Evolutionary conservation across 164 flowering plant genomes (phyloP), one percentile per base, ranked within the genome.

Genomic region (Magnolia kwangsiensis): DNA sequence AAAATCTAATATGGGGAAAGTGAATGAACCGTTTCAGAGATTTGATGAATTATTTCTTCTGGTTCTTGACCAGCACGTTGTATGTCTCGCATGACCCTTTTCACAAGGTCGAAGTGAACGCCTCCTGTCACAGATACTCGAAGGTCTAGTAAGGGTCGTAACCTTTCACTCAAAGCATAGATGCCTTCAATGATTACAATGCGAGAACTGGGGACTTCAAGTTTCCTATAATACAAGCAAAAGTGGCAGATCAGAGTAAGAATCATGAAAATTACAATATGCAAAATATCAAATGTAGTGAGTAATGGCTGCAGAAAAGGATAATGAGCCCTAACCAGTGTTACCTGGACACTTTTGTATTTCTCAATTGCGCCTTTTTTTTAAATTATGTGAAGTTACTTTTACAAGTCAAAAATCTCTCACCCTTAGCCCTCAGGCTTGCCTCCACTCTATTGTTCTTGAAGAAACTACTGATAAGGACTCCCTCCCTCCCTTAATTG

Each of bases 31-130:
- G 99, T 96, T 90, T 96, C 99, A 78, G 99, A 96, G 73, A 96
- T 96, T 78, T 96, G 99, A 66, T 94, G 96, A 67, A 96, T 96
- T 50, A 96, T 96, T 87, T 96, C 97, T 81, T 92, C 93, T 27
- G 98, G 99, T 83, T 89, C 95, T 81, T 94, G 98, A 18, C 90
- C 94, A 78, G 97, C 99, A 75, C 99, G 95, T 74, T 96, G 98
- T 80, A 96, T 94, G 79, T 94, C 99, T 74, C 99, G 81, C 31
- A 96, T 80, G 79, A 96, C 98, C 77, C 98, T 84, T 86, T 92
- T 96, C 31, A 96, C 99, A 76, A 96, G 98, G 74, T 96, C 99
- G 84, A 94, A 92, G 83, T 96, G 98, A 75, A 96, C 95, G 21
- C 98, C 99, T 76, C 98, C 98, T 11, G 91, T 96, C 66, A 94